Evolutionary conservation across 352 stramenopile species (phyloP), one percentile per base, ranked within the genome.

Genomic region (Phytophthora fragariae): DNA sequence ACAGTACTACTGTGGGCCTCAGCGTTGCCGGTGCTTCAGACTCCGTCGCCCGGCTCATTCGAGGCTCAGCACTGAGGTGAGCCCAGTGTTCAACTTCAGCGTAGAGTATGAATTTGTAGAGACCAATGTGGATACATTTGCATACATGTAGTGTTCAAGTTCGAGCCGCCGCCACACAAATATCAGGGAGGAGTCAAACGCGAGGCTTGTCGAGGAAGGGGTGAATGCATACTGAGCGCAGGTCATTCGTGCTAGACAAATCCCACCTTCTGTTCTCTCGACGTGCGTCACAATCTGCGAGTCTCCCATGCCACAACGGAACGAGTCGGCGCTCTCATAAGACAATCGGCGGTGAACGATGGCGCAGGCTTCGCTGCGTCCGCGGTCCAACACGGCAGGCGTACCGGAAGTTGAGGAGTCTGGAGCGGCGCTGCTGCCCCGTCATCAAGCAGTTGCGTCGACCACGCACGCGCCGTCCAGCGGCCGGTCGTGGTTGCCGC

Each of bases 291-390:
- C 54, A 50, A 41, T 24, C 21, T 66, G 33, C 52, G 57, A 59
- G 55, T 33, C 14, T 17, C 53, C 56, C 62, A 68, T 65, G 58
- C 55, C 62, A 61, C 65, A 56, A 58, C 62, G 41, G 50, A 68
- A 59, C 33, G 41, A 58, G 37, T 49, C 47, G 39, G 57, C 19
- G 46, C 31, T 46, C 58, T 27, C 24, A 27, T 27, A 69, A 62
- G 37, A 52, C 50, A 62, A 72, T 72, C 58, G n/a, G 4, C 37
- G 24, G 57, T 27, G 50, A 65, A 37, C 19, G 14, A 78, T 75
- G 72, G 62, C 73, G 63, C 52, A 70, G 49, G 52, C 72, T 1
- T 46, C 37, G 61, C 41, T 75, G 50, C 68, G 69, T 27, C 63
- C 69, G 49, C 73, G 73, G 3, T 17, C 63, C 12, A 74, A 47